Evolutionary conservation across 768 basidiomycete genomes (phyloP), one percentile per base, ranked within the genome.

Genomic region (Rubroboletus satanas): DNA sequence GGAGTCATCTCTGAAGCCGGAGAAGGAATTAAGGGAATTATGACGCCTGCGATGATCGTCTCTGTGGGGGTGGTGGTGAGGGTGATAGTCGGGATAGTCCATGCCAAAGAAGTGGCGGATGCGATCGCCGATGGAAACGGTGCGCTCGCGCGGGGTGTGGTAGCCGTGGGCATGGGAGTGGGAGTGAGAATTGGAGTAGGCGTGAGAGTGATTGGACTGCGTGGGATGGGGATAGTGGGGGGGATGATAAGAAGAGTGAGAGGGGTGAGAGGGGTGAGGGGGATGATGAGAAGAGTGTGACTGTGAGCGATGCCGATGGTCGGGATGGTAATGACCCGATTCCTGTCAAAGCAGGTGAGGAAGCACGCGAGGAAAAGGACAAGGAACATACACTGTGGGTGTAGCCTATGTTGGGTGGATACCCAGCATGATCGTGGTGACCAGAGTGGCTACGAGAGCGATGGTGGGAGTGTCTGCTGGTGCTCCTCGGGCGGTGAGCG

Each of bases 81-180:
- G 9, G 14, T 54, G 32, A n/a, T 47, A 17, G 15, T 50, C 53
- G 31, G 65, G 11, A 1, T 41, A 54, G 32, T 66, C 63, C 2
- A 72, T 45, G 51, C 76, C 76, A 53, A 77, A 71, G 54, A 76
- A 68, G 29, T 64, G 52, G 48, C 72, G 73, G 39, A 77, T 56
- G 53, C 77, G 77, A 38, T 74, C 74, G 31, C 72, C 61, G 4
- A 77, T 26, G 15, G 70, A 67, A 3, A 63, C 54, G 23, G 66
- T 26, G 10, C 66, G 64, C 32, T 60, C 56, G 23, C 49, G 65
- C 0, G 35, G 39, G 5, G 49, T 21, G n/a, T 61, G 41, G 14
- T 68, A 39, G 6, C 38, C 38, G 44, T 65, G 55, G 47, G 63
- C 54, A 46, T 63, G 53, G 10, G 64, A 54, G 50, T 61, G 58